phyloP scores from a whole-genome alignment of 768 basidiomycete genomes.

The Serendipita indica region DNA sequence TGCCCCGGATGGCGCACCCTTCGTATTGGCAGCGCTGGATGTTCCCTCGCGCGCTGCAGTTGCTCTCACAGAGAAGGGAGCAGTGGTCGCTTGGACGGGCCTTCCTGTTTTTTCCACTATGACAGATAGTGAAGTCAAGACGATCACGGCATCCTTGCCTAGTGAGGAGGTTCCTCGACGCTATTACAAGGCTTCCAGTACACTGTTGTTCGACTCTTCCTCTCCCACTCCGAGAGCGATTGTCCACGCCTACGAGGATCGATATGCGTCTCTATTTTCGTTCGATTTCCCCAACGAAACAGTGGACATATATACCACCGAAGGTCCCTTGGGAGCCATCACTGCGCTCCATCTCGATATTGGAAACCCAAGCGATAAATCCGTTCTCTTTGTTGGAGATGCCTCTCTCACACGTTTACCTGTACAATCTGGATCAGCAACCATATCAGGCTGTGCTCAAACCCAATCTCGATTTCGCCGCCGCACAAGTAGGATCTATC shows the following conservation, averaged over 20 bases:
- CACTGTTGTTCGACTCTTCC: slow-evolving; percentile 13
- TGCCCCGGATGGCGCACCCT: slow-evolving; percentile 3
- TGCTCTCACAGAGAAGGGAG: slow-evolving; percentile 41
- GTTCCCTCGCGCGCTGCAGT: slow-evolving; percentile 32
- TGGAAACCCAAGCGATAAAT: background rate
- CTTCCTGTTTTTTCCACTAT: slow-evolving; percentile 20
- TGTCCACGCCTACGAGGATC: slow-evolving; percentile 34
- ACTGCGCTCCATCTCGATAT: slow-evolving; percentile 25
- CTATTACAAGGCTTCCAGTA: slow-evolving; percentile 16
- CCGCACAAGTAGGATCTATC: slow-evolving; percentile 32
- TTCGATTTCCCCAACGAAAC: slow-evolving; percentile 24
- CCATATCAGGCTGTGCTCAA: too few relatives aligned
- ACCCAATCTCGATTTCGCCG: slow-evolving; percentile 19
- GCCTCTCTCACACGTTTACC: slow-evolving; percentile 7
- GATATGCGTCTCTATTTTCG: slow-evolving; percentile 37
- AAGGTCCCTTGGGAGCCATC: slow-evolving; percentile 36
- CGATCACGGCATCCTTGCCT: background rate
- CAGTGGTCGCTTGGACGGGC: slow-evolving; percentile 40
- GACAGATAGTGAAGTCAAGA: background rate
- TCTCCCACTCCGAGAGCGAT: slow-evolving; percentile 21
- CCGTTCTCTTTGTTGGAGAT: slow-evolving; percentile 6
- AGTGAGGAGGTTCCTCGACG: slow-evolving; percentile 6
- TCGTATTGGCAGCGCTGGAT: slow-evolving; percentile 22
- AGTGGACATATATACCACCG: slow-evolving; percentile 35
- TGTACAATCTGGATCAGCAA: background rate